These are phyloP conservation scores for Saccharomycopsis malanga DNA, from an alignment of 805 yeast species.

Conservation along the genomic window DNA sequence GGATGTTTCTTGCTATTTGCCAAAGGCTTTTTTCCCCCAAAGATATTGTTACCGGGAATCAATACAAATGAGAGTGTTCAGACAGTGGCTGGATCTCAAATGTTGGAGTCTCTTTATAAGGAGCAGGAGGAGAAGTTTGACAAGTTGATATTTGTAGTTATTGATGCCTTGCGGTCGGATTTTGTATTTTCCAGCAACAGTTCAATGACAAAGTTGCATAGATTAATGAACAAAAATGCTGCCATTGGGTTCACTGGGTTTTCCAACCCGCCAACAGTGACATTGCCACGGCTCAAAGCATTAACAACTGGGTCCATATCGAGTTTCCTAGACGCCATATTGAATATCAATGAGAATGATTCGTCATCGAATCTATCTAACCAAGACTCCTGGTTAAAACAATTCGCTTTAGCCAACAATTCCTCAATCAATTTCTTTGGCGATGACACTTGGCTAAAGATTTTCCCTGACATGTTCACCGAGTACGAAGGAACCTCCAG, in stretches of 20 bases:
- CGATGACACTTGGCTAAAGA: conserved; percentile 95
- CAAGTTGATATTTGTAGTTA: conserved; percentile 71
- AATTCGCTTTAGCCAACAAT: conserved; percentile 34
- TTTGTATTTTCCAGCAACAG: conserved; percentile 66
- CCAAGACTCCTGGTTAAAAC: conserved; percentile 86
- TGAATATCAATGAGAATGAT: conserved; percentile 89
- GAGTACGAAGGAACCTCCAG: conserved; percentile 82
- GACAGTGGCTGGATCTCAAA: conserved; percentile 25
- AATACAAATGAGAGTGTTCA: conserved; percentile 30
- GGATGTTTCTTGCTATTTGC: conserved; percentile 58
- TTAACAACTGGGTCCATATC: conserved; percentile 94
- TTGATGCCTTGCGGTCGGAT: conserved; percentile 90
- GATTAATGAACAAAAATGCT: conserved; percentile 51
- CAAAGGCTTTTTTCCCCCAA: conserved; percentile 88
- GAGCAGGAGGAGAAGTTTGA: conserved; percentile 44
- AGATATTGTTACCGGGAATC: conserved; percentile 62
- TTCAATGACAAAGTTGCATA: conserved; percentile 59
- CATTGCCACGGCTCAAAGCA: conserved; percentile 88
- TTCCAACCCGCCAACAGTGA: conserved; percentile 95
- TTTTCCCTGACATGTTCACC: conserved; percentile 47
- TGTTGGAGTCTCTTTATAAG: conserved; percentile 14
- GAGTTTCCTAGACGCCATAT: conserved; percentile 85
- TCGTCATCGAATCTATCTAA: conserved; percentile 55
- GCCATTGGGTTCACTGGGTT: conserved; percentile 89
- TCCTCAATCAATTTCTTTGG: conserved; percentile 77